Base-by-base conservation (phyloP, 2,329 filamentous ascomycete genomes). In the Amesomyces nigricolor region DNA sequence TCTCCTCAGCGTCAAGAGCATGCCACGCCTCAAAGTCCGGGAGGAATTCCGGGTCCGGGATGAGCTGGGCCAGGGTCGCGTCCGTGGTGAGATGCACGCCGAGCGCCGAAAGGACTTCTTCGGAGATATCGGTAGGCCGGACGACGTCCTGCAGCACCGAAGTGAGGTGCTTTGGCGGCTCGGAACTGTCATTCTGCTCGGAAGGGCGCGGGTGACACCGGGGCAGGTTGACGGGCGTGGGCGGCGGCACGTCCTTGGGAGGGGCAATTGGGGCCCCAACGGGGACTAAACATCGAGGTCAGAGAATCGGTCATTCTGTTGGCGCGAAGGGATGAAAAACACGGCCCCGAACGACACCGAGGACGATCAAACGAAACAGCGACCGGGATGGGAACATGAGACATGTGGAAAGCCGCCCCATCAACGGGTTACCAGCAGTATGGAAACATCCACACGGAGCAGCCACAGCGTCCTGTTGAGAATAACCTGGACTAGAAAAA, bases 21-120 rank as follows among this genome's bases (percentile, higher is more conserved):
- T 80, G 75, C 79, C 81, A 83, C 8, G 69, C 69, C 5, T 69
- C 67, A 58, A 82, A 78, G 58, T 80, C 73, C 2, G 82, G 82
- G 30, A 83, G 71, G 55, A 69, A 78, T 11, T 73, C 71, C 13
- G 75, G 64, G 58, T 83, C 76, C 3, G 83, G 82, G 51, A 86
- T 67, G 44, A 86, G 65, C 16, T 79, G 72, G 51, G 72, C 65
- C 11, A 73, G 62, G n/a, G 73, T 63, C 26, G 73, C 77, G 66
- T 84, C 74, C 30, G 74, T 64, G 59, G 75, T 75, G 61, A 85
- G 71, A 62, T 82, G 75, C 32, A 83, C 71, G 4, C 81, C 81
- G 38, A 86, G 73, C 10, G 81, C 81, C 57, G 78, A 73, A 52
- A 86, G 78, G 58, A 83, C 77, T 40, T 73, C 64, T 42, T 76